These are phyloP conservation scores for Fabrea salina DNA, from an alignment of 169 alveolate species.

Conservation along the genomic window DNA sequence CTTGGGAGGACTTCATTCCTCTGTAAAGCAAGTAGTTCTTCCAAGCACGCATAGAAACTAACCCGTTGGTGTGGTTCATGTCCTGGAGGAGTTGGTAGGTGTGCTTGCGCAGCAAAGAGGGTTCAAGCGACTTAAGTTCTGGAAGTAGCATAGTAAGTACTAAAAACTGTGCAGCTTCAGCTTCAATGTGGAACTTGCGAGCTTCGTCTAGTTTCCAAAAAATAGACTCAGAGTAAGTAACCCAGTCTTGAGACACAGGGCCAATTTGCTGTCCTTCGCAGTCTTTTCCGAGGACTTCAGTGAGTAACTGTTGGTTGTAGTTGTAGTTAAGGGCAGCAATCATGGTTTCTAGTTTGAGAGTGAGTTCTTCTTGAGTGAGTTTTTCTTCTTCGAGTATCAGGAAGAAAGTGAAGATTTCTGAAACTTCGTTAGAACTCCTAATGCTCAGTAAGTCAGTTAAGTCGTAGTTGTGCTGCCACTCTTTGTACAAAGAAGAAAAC, in stretches of 20 bases:
- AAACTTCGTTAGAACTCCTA: not conserved
- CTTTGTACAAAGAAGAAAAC: not conserved
- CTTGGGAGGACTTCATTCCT: not conserved
- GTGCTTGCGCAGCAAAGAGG: conserved; percentile 5
- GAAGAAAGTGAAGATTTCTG: conserved; percentile 29
- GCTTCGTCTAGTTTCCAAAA: not conserved
- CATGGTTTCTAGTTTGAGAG: not conserved
- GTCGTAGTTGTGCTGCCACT: conserved; percentile 9
- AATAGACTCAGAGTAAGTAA: not conserved
- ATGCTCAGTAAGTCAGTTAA: not conserved
- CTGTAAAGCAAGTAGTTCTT: conserved; percentile 3
- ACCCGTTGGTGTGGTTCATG: conserved; percentile 18
- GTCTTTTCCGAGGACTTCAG: too few species aligned
- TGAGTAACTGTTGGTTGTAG: not conserved
- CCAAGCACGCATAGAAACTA: not conserved
- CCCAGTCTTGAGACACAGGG: not conserved
- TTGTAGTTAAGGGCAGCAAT: not conserved
- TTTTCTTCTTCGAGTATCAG: not conserved
- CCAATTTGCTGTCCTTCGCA: too few species aligned
- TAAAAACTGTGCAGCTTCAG: conserved; percentile 23
- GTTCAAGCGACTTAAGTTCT: not conserved
- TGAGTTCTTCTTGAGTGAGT: not conserved
- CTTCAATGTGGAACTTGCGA: conserved; percentile 4
- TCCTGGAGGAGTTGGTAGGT: not conserved
- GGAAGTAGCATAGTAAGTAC: conserved; percentile 2